A percentile compares a stretch with the other conserved stretches of the same genome.
Conservation (phyloP, 305 asterid genomes). For the Stenogyne calaminthoides region DNA sequence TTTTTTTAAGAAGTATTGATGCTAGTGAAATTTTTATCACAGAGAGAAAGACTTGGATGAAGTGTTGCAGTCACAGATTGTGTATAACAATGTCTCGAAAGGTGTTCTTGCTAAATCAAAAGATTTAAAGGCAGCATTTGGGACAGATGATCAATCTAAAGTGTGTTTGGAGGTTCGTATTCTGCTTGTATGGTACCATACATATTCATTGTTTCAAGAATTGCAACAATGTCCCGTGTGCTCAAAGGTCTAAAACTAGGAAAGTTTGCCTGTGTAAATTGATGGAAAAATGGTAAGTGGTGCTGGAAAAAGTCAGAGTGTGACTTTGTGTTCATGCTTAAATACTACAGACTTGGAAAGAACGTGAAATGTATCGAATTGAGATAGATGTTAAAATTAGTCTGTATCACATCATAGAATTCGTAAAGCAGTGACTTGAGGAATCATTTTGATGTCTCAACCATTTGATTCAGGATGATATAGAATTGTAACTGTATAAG, state of each 20-base stretch:
- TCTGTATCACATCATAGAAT: not conserved
- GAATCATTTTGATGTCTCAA: not conserved
- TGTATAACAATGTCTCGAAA: conserved; percentile 81
- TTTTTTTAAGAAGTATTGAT: conserved; percentile 6
- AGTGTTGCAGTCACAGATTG: conserved; percentile 87
- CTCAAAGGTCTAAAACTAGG: not conserved
- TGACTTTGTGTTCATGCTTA: not conserved
- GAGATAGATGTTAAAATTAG: not conserved
- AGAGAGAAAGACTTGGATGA: conserved; percentile 94
- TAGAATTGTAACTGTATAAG: not conserved
- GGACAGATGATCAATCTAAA: conserved; percentile 71
- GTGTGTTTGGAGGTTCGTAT: conserved; percentile 72
- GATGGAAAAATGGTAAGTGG: conserved; percentile 3
- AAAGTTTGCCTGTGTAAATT: not conserved
- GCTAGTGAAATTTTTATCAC: not conserved
- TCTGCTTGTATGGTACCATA: not conserved
- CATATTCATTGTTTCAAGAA: not conserved
- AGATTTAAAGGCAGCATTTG: conserved; percentile 70
- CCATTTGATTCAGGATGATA: not conserved
- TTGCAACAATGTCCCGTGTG: not conserved
- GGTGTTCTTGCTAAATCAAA: conserved; percentile 82
- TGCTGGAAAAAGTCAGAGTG: not conserved
- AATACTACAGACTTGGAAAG: not conserved
- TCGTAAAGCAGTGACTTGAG: not conserved
- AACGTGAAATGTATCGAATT: not conserved